These are phyloP conservation scores for Aeschynomene evenia DNA, from an alignment of 306 rosid species.

Conservation along the genomic window DNA sequence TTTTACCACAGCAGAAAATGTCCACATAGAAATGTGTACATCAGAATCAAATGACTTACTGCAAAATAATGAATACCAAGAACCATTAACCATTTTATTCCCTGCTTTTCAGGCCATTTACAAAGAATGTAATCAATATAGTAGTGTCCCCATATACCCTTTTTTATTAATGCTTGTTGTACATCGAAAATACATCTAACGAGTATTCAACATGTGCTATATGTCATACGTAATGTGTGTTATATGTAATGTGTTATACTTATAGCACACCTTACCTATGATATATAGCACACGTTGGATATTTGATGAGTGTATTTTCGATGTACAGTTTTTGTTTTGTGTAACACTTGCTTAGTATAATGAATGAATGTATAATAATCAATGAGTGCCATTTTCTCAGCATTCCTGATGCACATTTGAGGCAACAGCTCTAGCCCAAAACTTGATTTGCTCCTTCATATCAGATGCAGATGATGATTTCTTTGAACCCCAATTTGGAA, in stretches of 20 bases:
- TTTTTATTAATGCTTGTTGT: too few species aligned
- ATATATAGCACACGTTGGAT: too few species aligned
- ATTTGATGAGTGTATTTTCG: too few species aligned
- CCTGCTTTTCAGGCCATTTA: neutral
- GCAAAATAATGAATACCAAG: constrained; percentile 14
- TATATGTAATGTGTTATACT: too few species aligned
- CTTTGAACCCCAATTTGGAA: constrained; percentile 55
- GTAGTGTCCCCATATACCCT: constrained; percentile 10
- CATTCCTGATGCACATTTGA: constrained; percentile 64
- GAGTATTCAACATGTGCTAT: too few species aligned
- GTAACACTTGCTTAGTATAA: neutral
- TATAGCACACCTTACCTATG: too few species aligned
- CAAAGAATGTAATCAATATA: constrained; percentile 27
- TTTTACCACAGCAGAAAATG: neutral
- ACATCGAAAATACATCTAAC: too few species aligned
- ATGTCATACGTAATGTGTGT: too few species aligned
- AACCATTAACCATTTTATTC: neutral
- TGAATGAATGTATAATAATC: neutral
- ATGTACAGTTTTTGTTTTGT: neutral
- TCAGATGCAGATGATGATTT: constrained; percentile 59
- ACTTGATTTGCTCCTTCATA: constrained; percentile 77
- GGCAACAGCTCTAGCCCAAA: constrained; percentile 93
- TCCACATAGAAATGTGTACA: neutral
- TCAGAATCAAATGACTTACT: neutral
- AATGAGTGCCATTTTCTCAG: constrained; percentile 15